Evolutionary conservation across 75 land plant genomes (phyloP).

Genomic region (Pseudotsuga menziesii): DNA sequence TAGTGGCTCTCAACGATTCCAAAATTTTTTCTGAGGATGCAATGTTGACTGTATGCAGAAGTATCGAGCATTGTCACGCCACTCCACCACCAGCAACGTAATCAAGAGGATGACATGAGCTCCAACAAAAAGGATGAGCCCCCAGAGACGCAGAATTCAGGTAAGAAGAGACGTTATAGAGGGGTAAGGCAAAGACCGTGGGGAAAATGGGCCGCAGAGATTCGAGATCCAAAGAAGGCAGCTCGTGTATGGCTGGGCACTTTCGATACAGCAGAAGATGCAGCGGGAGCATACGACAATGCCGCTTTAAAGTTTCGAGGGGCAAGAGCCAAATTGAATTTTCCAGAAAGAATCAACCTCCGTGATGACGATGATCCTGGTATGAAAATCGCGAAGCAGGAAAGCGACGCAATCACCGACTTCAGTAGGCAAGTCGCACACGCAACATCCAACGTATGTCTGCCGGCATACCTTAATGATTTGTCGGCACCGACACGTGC

Average conservation of each 20-base stretch:
- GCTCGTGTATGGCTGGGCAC: neutral
- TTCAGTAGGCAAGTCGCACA: neutral
- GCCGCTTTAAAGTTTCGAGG: neutral
- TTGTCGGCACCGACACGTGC: neutral
- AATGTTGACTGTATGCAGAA: too few species aligned
- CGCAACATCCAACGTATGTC: too few species aligned
- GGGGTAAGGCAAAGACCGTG: conserved; percentile 1
- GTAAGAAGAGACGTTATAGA: neutral
- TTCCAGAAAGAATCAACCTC: neutral
- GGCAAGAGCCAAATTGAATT: neutral
- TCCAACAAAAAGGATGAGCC: neutral
- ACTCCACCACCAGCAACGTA: too few species aligned
- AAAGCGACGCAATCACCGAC: neutral
- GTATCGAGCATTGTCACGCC: too few species aligned
- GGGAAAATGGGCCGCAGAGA: neutral
- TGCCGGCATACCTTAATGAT: too few species aligned
- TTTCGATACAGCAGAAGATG: neutral
- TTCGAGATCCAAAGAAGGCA: neutral
- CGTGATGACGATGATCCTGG: neutral
- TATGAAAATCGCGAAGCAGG: neutral
- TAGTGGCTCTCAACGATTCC: too few species aligned
- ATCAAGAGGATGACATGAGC: too few species aligned
- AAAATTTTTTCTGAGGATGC: too few species aligned
- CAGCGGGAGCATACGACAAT: neutral
- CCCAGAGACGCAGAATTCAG: neutral